These are phyloP conservation scores for Trichoderma gracile DNA, from an alignment of 2,329 filamentous ascomycete species.

Conservation along the genomic window DNA sequence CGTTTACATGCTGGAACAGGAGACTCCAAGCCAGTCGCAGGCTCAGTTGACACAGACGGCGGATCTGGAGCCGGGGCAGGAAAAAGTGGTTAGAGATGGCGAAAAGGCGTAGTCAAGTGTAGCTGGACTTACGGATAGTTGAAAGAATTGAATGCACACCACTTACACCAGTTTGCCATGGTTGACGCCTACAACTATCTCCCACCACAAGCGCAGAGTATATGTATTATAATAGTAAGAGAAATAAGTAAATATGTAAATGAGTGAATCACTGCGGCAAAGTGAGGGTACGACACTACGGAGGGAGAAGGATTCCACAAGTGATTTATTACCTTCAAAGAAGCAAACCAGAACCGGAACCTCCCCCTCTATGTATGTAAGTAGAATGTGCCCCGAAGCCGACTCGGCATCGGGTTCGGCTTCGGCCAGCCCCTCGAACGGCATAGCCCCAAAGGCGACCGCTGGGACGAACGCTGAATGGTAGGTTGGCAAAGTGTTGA, in stretches of 20 bases:
- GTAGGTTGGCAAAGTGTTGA: not conserved
- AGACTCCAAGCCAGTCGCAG: slow-evolving; percentile 22
- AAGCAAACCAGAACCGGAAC: not conserved
- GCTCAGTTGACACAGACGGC: not conserved
- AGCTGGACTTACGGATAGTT: not conserved
- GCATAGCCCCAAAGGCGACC: not conserved
- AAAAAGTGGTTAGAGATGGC: not conserved
- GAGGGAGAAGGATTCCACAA: not conserved
- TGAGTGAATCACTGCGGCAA: not conserved
- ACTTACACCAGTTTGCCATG: not conserved
- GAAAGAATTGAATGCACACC: not conserved
- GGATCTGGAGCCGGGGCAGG: not conserved
- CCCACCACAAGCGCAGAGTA: not conserved
- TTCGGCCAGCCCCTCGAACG: not conserved
- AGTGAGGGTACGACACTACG: not conserved
- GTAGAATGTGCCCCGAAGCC: not conserved
- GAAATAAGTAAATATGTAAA: not conserved
- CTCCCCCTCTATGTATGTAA: not conserved
- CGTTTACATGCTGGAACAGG: slow-evolving; percentile 26
- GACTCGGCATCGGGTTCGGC: slow-evolving; percentile 2
- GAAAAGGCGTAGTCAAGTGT: slow-evolving; percentile 6
- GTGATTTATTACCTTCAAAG: not conserved
- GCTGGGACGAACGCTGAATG: not conserved
- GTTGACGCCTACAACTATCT: too few relatives aligned
- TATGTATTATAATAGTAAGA: not conserved